Conservation (phyloP, 805 yeast genomes). For the Starmerella bombi region DNA sequence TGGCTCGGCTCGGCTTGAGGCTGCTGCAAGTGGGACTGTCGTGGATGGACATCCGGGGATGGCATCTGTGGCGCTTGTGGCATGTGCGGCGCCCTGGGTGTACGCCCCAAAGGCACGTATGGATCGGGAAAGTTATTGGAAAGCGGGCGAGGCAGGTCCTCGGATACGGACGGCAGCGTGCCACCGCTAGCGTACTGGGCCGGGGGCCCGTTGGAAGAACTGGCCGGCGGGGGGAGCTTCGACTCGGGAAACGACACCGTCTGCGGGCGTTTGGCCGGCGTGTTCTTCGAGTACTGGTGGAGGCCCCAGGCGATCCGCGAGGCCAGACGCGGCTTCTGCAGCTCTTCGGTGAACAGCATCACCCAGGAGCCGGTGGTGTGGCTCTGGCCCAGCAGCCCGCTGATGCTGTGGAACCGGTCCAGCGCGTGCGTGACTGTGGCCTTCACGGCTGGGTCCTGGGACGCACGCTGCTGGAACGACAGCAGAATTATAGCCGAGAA, state of each 20-base stretch:
- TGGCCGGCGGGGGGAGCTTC: background rate
- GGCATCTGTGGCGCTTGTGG: too few relatives aligned
- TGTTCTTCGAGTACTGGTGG: background rate
- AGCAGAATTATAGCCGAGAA: constrained; percentile 58
- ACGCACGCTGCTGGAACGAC: constrained; percentile 46
- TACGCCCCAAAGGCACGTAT: too few relatives aligned
- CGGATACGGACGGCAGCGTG: too few relatives aligned
- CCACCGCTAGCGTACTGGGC: background rate
- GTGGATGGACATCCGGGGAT: too few relatives aligned
- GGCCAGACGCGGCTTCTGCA: constrained; percentile 3
- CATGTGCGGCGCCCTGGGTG: background rate
- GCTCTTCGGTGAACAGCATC: constrained; percentile 2
- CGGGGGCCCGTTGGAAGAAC: background rate
- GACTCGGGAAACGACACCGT: too few relatives aligned
- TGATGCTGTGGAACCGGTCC: constrained; percentile 27
- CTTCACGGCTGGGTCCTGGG: constrained; percentile 28
- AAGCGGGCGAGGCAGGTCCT: too few relatives aligned
- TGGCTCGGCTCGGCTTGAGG: background rate
- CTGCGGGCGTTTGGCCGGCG: too few relatives aligned
- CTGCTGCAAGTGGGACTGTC: background rate
- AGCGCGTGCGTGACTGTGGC: constrained; percentile 31
- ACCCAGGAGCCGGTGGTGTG: constrained; percentile 15
- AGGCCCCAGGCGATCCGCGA: constrained; percentile 2
- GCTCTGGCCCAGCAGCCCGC: constrained; percentile 19
- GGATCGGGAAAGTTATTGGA: too few relatives aligned